Evolutionary conservation across 164 flowering plant species (phyloP).

Genomic region (Umbellularia californica): DNA sequence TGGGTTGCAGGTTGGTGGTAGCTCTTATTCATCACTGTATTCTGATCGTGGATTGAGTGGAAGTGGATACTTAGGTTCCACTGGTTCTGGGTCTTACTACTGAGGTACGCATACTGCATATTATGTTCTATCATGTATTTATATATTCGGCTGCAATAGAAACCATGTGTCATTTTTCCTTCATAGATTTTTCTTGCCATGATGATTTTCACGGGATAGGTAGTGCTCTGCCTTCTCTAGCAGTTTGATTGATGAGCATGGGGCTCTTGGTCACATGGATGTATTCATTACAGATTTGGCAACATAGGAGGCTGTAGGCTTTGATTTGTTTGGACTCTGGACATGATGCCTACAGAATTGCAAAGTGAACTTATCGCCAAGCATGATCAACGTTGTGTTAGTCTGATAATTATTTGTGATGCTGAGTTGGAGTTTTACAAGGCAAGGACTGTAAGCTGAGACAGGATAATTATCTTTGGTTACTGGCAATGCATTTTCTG

Average conservation of each 20-base stretch:
- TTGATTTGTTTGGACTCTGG: constrained; percentile 35
- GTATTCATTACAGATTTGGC: constrained; percentile 46
- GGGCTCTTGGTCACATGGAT: constrained; percentile 46
- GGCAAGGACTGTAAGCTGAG: neutral
- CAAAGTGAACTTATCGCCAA: constrained; percentile 3
- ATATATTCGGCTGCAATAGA: neutral
- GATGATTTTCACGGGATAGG: constrained; percentile 11
- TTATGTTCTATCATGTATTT: neutral
- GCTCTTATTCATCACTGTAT: constrained; percentile 85
- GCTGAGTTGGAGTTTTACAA: constrained; percentile 9
- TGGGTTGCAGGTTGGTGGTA: constrained; percentile 57
- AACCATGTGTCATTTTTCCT: neutral
- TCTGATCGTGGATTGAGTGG: constrained; percentile 70
- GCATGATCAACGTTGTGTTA: neutral
- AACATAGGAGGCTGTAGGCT: constrained; percentile 52
- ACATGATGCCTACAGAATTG: constrained; percentile 28
- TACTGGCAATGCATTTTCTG: neutral
- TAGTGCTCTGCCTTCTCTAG: constrained; percentile 16
- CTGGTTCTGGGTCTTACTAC: constrained; percentile 77
- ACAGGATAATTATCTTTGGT: neutral
- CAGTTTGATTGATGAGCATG: constrained; percentile 24
- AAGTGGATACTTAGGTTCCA: constrained; percentile 64
- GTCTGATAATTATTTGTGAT: neutral
- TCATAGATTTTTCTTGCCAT: neutral
- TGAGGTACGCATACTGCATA: constrained; percentile 44